phyloP scores from a whole-genome alignment of 1,284 basidiomycete genomes.

The Moniliella sp. region DNA sequence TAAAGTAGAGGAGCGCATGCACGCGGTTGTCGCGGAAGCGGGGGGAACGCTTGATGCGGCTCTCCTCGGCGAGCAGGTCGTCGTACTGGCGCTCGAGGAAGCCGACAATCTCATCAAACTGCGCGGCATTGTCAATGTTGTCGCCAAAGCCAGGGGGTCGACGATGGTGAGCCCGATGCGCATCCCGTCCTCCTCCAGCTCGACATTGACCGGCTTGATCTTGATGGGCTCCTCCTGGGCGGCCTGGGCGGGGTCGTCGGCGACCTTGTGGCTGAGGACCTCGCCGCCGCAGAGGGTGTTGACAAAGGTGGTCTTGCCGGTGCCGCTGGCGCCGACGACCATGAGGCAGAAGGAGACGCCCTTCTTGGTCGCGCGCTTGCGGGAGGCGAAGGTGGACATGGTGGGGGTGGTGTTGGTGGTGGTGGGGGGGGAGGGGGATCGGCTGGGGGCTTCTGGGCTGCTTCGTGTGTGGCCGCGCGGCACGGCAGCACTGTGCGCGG shows the following conservation, averaged over 20 bases:
- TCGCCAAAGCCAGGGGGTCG: conserved; percentile 94
- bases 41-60: conserved; percentile 96
- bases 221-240: conserved; percentile 81
- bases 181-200: conserved; percentile 93
- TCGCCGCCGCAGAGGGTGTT: conserved; percentile 31
- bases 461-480: too few relatives aligned
- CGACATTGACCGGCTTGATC: conserved; percentile 43
- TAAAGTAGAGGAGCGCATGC: conserved; percentile 91
- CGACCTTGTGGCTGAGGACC: conserved; percentile 48
- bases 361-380: conserved; percentile 31
- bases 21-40: conserved; percentile 79
- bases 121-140: conserved; percentile 94
- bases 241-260: conserved; percentile 65
- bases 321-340: conserved; percentile 31
- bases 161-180: conserved; percentile 93
- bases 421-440: too few relatives aligned
- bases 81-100: conserved; percentile 98
- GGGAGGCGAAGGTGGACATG: too few relatives aligned
- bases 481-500: too few relatives aligned
- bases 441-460: too few relatives aligned
- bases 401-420: too few relatives aligned
- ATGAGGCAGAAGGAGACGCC: conserved; percentile 34
- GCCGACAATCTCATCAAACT: conserved; percentile 74
- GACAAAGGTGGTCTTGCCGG: conserved; percentile 29
- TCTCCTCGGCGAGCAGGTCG: conserved; percentile 93